phyloP scores from a whole-genome alignment of 148 eudicot species.

The Polygonum aviculare region DNA sequence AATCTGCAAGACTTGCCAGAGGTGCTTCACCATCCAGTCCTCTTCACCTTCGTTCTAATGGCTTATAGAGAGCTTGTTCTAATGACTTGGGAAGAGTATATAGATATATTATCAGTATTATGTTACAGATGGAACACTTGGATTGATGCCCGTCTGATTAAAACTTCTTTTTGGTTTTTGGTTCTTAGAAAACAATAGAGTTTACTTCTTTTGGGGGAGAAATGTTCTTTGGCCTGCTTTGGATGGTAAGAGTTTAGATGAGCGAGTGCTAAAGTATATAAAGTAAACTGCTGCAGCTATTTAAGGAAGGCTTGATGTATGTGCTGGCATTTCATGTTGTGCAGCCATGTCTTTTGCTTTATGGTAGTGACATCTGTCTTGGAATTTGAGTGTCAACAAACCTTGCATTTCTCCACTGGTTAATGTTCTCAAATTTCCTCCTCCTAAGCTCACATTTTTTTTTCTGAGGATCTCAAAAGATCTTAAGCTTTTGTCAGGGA shows the following conservation, averaged over 20 bases:
- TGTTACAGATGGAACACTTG: not conserved
- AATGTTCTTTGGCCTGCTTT: not conserved
- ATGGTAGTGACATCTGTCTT: not conserved
- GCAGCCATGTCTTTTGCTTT: too few relatives aligned
- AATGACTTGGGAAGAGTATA: not conserved
- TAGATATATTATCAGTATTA: not conserved
- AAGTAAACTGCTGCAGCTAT: not conserved
- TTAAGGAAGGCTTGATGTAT: not conserved
- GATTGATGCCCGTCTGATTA: not conserved
- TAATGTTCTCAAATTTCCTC: not conserved
- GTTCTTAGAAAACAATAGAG: not conserved
- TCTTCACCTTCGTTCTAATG: conserved; percentile 23
- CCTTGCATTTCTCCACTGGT: too few relatives aligned
- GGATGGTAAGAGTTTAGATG: not conserved
- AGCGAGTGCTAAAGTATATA: not conserved
- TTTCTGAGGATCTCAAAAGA: too few relatives aligned
- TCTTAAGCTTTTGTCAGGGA: not conserved
- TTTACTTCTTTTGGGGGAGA: not conserved
- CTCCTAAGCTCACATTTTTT: too few relatives aligned
- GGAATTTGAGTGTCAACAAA: not conserved
- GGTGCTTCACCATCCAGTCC: conserved; percentile 45
- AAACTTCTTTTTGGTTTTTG: not conserved
- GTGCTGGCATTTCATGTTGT: not conserved
- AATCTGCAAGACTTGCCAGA: conserved; percentile 19
- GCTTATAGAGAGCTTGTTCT: not conserved